phyloP scores from a whole-genome alignment of 257 asterid genomes.

The Linaria vulgaris region DNA sequence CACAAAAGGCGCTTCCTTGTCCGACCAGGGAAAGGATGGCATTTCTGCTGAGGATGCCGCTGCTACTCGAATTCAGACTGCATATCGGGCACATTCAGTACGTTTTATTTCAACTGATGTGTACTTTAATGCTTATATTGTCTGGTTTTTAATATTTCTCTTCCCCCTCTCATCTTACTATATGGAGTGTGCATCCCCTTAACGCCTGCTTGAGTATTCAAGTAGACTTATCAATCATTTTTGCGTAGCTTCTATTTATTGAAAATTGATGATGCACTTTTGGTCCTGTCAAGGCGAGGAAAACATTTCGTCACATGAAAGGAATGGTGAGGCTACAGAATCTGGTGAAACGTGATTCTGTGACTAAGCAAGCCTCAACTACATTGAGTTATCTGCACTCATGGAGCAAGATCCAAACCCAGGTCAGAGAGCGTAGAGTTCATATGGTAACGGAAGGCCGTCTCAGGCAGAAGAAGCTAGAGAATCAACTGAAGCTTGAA shows the following conservation, averaged over 20 bases:
- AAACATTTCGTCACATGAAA: slow-evolving; percentile 46
- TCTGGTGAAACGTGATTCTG: slow-evolving; percentile 50
- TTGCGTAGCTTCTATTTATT: background rate
- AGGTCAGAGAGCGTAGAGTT: slow-evolving; percentile 68
- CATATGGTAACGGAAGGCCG: slow-evolving; percentile 76
- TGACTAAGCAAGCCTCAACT: slow-evolving; percentile 69
- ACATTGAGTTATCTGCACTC: slow-evolving; percentile 63
- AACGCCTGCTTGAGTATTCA: too few species aligned
- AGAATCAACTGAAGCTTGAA: slow-evolving; percentile 80
- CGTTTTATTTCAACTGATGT: background rate
- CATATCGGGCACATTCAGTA: slow-evolving; percentile 67
- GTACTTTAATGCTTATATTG: too few species aligned
- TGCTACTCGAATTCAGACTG: slow-evolving; percentile 79
- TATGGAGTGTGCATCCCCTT: too few species aligned
- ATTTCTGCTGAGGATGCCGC: slow-evolving; percentile 57
- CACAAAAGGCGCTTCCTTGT: slow-evolving; percentile 32
- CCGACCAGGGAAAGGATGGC: slow-evolving; percentile 29
- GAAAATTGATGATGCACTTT: background rate
- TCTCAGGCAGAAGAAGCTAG: slow-evolving; percentile 75
- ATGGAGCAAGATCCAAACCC: slow-evolving; percentile 75
- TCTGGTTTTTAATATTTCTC: too few species aligned
- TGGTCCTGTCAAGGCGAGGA: slow-evolving; percentile 55
- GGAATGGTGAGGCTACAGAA: slow-evolving; percentile 60
- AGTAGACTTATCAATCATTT: too few species aligned
- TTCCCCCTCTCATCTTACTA: too few species aligned